These are phyloP conservation scores for Lachnellula hyalina DNA, from an alignment of 2,329 filamentous ascomycete genomes.

Conservation along the genomic window DNA sequence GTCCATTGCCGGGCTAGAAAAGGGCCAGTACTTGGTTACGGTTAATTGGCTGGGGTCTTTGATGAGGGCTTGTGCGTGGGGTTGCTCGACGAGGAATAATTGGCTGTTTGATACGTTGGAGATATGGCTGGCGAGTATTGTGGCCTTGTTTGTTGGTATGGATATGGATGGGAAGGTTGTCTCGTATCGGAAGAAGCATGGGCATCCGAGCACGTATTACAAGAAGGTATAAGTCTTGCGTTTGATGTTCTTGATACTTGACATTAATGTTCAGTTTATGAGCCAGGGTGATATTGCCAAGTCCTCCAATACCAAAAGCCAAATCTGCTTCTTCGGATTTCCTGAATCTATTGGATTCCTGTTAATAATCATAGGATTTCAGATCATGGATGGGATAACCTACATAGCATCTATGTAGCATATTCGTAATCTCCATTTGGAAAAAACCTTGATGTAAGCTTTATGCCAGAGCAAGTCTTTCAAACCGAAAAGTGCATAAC, in stretches of 20 bases:
- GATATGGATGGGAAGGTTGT: constrained; percentile 54
- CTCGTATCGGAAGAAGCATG: constrained; percentile 51
- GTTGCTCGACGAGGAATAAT: constrained; percentile 52
- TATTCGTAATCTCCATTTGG: too few relatives aligned
- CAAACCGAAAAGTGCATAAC: too few relatives aligned
- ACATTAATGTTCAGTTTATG: background rate
- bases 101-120: constrained; percentile 55
- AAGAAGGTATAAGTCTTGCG: constrained; percentile 11
- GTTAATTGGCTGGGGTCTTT: constrained; percentile 66
- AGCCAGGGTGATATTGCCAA: background rate
- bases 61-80: constrained; percentile 60
- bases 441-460: too few relatives aligned
- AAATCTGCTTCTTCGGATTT: background rate
- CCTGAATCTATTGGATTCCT: background rate
- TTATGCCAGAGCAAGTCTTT: too few relatives aligned
- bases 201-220: constrained; percentile 45
- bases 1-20: constrained; percentile 70
- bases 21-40: constrained; percentile 72
- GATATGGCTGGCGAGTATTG: constrained; percentile 46
- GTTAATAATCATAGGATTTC: background rate
- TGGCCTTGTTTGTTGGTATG: constrained; percentile 53
- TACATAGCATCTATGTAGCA: too few relatives aligned
- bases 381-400: too few relatives aligned
- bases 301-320: background rate
- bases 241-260: background rate